A percentile compares a stretch with the other conserved stretches of the same genome.
These are phyloP conservation scores for Pythium oligandrum DNA, from an alignment of 352 stramenopile species.

Conservation along the genomic window DNA sequence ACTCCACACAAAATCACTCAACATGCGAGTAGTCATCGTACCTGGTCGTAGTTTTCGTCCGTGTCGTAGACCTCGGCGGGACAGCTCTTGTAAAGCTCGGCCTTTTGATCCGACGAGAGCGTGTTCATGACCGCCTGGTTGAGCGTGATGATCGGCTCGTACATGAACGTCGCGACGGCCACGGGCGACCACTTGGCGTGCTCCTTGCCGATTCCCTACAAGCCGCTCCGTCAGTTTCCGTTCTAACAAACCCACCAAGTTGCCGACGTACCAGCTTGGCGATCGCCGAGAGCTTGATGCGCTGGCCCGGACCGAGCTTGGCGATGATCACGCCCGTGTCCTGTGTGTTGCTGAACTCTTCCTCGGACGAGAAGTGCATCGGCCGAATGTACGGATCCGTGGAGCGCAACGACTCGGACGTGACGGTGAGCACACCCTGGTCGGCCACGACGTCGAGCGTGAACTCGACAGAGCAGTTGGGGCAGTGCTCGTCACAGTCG, in stretches of 20 bases:
- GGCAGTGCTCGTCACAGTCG: conserved; percentile 95
- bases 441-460: conserved; percentile 91
- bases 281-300: conserved; percentile 93
- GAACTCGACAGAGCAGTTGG: conserved; percentile 96
- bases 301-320: conserved; percentile 94
- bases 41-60: conserved; percentile 87
- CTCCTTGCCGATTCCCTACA: conserved; percentile 94
- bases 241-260: not conserved
- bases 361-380: conserved; percentile 84
- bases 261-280: conserved; percentile 69
- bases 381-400: conserved; percentile 83
- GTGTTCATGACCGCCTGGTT: conserved; percentile 91
- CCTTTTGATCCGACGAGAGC: conserved; percentile 93
- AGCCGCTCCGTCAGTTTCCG: not conserved
- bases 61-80: conserved; percentile 93
- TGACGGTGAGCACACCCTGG: conserved; percentile 65
- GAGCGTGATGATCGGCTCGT: conserved; percentile 87
- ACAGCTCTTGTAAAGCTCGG: conserved; percentile 94
- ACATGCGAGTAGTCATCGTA: conserved; percentile 14
- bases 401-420: conserved; percentile 74
- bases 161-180: conserved; percentile 93
- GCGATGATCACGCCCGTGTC: conserved; percentile 96
- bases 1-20: not conserved
- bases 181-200: conserved; percentile 97
- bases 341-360: conserved; percentile 92